Base-by-base conservation (phyloP, 129 eudicot genomes). In the Flaveria brownii region DNA sequence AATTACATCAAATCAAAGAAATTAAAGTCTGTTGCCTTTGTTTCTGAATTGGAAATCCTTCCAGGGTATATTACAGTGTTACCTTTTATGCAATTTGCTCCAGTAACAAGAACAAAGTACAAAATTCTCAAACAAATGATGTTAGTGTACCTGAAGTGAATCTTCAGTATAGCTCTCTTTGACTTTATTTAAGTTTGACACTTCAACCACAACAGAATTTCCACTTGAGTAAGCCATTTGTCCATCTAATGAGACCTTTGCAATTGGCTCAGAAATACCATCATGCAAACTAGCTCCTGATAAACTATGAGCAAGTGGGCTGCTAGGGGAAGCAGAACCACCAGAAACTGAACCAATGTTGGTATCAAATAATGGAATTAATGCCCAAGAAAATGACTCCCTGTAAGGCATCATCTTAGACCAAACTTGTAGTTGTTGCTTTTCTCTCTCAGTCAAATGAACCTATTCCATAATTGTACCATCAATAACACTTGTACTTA, bases 331-430 rank as follows among this genome's bases (percentile, higher is more conserved):
- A 82, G 96, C 86, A 74, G 96, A 84, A 54, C 97, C 99, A 69
- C 85, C 97, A 72, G 97, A 82, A 67, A 90, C 84, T 74, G 89
- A 83, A 79, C 83, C 84, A 70, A 85, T 84, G 83, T 84, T 90
- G 88, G 89, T 89, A 66, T 95, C 99, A 73, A 95, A 95, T 65
- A 95, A 73, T 74, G 99, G 97, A 68, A 95, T 90, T 18, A 91
- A 85, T 20, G 99, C 97, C 99, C 97, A 95, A 36, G 99, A 81
- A 82, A 95, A 95, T 15, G 99, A 80, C 83, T 95, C 99, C 75
- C 94, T 95, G 79, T 89, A 91, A 66, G 97, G 97, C 99, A 95
- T 95, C 86, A 95, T 87, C 61, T 97, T 93, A 33, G 99, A 95
- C 99, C 99, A 95, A 45, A 91, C 96, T 87, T 95, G 99, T 76